phyloP scores from a whole-genome alignment of 306 rosid species.

The Betula pendula region DNA sequence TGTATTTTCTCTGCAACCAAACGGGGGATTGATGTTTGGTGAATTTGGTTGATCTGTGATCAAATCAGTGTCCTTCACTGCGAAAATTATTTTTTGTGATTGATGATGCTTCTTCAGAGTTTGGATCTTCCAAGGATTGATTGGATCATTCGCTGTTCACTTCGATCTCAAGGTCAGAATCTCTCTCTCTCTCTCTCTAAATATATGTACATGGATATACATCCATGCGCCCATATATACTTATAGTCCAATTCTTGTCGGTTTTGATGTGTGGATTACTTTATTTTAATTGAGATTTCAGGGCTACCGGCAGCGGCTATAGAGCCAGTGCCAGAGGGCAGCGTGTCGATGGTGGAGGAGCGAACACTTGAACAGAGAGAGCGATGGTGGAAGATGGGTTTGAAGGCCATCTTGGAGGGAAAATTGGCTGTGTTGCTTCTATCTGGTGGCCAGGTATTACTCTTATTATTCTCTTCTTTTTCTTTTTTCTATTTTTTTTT shows the following conservation, averaged over 20 bases:
- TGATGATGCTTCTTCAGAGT: conserved; percentile 44
- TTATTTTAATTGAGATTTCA: conserved; percentile 24
- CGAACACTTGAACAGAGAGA: conserved; percentile 80
- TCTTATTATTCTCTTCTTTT: neutral
- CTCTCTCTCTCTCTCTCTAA: neutral
- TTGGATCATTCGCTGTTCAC: conserved; percentile 88
- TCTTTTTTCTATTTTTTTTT: too few relatives aligned
- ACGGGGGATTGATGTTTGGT: neutral
- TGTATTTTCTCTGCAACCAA: neutral
- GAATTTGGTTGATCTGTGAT: neutral
- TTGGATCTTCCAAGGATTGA: conserved; percentile 86
- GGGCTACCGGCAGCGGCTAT: conserved; percentile 83
- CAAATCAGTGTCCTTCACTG: conserved; percentile 14
- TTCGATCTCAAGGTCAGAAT: conserved; percentile 77
- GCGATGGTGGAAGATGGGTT: conserved; percentile 95
- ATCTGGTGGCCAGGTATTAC: conserved; percentile 92
- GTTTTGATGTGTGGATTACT: conserved; percentile 4
- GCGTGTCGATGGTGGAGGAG: conserved; percentile 81
- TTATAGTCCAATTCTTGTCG: neutral
- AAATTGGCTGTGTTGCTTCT: conserved; percentile 88
- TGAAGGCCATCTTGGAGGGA: conserved; percentile 87
- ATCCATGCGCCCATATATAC: too few relatives aligned
- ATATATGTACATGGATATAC: neutral
- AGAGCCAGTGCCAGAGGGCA: conserved; percentile 91
- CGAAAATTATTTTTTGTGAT: neutral